Percentiles rank a stretch among this genome's conserved stretches.
phyloP scores from a whole-genome alignment of 345 rosid genomes.

The Alliaria petiolata region DNA sequence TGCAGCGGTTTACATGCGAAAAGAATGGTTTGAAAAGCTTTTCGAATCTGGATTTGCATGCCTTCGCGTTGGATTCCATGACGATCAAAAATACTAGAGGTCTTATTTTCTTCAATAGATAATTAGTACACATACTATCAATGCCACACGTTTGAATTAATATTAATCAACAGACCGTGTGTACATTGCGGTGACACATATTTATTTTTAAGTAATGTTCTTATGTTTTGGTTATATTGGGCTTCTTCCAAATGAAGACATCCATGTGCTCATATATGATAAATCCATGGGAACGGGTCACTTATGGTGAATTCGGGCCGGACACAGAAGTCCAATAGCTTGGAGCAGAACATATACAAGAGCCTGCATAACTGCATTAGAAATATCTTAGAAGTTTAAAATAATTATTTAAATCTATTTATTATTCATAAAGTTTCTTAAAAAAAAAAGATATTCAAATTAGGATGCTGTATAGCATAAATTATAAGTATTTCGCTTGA shows the following conservation, averaged over 20 bases:
- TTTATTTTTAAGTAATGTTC: not conserved
- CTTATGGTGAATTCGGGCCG: not conserved
- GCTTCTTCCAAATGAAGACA: not conserved
- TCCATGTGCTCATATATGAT: no score
- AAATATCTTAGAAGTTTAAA: not conserved
- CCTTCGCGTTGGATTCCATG: constrained; percentile 29
- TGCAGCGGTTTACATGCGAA: constrained; percentile 10
- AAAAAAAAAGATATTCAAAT: not conserved
- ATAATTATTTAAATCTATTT: not conserved
- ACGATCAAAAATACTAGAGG: constrained; percentile 23
- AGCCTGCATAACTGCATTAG: not conserved
- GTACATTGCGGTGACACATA: not conserved
- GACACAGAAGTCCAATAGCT: not conserved
- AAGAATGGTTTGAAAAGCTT: constrained; percentile 13
- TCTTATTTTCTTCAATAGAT: constrained; percentile 25
- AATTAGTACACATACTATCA: not conserved
- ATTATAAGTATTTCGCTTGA: no score
- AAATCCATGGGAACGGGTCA: no score
- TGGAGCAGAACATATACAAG: not conserved
- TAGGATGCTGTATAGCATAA: no score
- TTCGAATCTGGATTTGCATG: constrained; percentile 20
- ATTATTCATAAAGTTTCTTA: not conserved
- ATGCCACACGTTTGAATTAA: not conserved
- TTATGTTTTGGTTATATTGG: constrained; percentile 1
- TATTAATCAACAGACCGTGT: not conserved